Conservation (phyloP, 2,329 filamentous ascomycete species). For the Ascochyta pisi region DNA sequence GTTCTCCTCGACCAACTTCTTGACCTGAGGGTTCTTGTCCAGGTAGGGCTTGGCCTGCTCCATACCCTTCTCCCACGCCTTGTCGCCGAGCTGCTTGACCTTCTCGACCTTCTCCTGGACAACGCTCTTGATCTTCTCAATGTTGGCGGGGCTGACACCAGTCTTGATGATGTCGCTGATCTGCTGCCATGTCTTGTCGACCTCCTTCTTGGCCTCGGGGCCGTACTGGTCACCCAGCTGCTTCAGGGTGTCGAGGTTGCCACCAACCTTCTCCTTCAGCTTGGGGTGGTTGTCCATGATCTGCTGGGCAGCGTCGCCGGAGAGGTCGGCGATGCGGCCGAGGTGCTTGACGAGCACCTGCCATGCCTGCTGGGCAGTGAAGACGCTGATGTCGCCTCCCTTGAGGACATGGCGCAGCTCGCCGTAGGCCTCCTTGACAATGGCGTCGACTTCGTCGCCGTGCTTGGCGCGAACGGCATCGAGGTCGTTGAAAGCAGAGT, state of each 20-base stretch:
- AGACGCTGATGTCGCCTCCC: slow-evolving; percentile 65
- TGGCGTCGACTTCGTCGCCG: slow-evolving; percentile 71
- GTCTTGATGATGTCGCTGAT: slow-evolving; percentile 68
- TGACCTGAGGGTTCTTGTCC: slow-evolving; percentile 78
- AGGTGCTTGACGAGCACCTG: slow-evolving; percentile 68
- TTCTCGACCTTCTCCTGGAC: slow-evolving; percentile 74
- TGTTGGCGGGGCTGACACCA: slow-evolving; percentile 66
- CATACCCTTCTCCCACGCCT: slow-evolving; percentile 74
- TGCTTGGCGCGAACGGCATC: slow-evolving; percentile 73
- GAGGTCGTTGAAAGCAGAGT: slow-evolving; percentile 72
- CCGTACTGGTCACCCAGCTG: slow-evolving; percentile 73
- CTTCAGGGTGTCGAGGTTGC: slow-evolving; percentile 72
- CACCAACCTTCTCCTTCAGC: slow-evolving; percentile 74
- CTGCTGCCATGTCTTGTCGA: slow-evolving; percentile 74
- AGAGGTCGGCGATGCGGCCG: slow-evolving; percentile 65
- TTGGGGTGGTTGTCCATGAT: slow-evolving; percentile 77
- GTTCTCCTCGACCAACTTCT: slow-evolving; percentile 75
- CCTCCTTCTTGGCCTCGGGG: slow-evolving; percentile 77
- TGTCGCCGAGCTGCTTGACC: slow-evolving; percentile 71
- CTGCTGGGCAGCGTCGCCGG: slow-evolving; percentile 67
- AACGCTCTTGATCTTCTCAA: slow-evolving; percentile 63
- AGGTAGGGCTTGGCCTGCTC: slow-evolving; percentile 75
- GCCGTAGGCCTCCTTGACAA: slow-evolving; percentile 71
- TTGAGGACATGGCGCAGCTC: slow-evolving; percentile 69
- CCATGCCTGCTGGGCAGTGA: slow-evolving; percentile 67